Conservation (phyloP, 345 rosid species). For the Gossypium thurberi region DNA sequence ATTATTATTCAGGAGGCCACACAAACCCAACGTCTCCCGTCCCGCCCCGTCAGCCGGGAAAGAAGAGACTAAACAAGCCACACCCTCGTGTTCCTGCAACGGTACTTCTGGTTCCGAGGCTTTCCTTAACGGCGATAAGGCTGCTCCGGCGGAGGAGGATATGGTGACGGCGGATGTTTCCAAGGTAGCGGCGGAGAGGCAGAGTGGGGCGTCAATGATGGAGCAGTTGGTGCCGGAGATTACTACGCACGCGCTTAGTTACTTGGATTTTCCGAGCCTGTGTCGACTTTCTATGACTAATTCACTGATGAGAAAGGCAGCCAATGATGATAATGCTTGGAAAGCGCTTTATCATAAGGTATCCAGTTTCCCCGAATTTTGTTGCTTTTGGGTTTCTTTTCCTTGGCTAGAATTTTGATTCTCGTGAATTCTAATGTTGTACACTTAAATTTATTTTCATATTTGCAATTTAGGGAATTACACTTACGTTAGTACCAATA, state of each 20-base stretch:
- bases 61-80: neutral
- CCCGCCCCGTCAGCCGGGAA: constrained; percentile 4
- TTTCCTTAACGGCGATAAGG: constrained; percentile 23
- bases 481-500: neutral
- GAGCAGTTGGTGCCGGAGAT: constrained; percentile 99
- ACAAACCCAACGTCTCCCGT: constrained; percentile 16
- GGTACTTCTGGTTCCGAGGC: constrained; percentile 22
- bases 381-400: neutral
- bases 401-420: constrained; percentile 3
- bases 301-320: constrained; percentile 95
- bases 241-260: constrained; percentile 95
- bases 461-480: neutral
- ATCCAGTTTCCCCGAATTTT: neutral
- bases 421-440: neutral
- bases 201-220: constrained; percentile 91
- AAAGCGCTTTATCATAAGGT: constrained; percentile 96
- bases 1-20: constrained; percentile 18
- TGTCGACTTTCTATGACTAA: constrained; percentile 97
- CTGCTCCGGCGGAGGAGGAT: constrained; percentile 3
- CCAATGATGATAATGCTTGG: constrained; percentile 99
- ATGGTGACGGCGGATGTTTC: constrained; percentile 26
- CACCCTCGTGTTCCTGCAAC: constrained; percentile 15
- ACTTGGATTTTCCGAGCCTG: constrained; percentile 90
- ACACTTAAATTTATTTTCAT: neutral
- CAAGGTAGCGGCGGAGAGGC: constrained; percentile 41